phyloP scores from a whole-genome alignment of 2,329 filamentous ascomycete species.

The Elsinoe fawcettii region DNA sequence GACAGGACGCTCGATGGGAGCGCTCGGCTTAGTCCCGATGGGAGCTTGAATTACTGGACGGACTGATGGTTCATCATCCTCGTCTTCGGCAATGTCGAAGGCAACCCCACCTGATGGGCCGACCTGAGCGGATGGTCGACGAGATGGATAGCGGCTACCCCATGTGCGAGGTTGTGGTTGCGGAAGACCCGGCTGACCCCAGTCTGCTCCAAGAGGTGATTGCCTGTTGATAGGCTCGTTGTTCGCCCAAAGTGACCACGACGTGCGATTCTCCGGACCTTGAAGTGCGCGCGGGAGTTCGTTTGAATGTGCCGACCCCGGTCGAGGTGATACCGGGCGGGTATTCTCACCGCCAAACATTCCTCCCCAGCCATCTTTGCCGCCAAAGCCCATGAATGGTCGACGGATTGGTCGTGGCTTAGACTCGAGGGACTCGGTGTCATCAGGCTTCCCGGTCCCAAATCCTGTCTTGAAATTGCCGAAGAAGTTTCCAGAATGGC shows the following conservation, averaged over 20 bases:
- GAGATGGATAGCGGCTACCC: conserved; percentile 63
- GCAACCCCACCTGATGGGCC: conserved; percentile 61
- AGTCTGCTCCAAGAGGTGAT: conserved; percentile 47
- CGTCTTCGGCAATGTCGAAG: conserved; percentile 45
- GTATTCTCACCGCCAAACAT: conserved; percentile 28
- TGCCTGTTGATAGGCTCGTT: conserved; percentile 45
- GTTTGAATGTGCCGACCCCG: conserved; percentile 41
- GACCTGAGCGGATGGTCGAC: conserved; percentile 70
- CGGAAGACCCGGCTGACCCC: conserved; percentile 33
- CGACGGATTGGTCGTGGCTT: conserved; percentile 38
- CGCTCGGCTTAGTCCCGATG: conserved; percentile 62
- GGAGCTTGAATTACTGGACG: conserved; percentile 51
- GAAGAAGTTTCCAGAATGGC: conserved; percentile 40
- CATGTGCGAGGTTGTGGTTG: conserved; percentile 24
- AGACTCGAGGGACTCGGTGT: conserved; percentile 19
- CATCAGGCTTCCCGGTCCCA: conserved; percentile 2
- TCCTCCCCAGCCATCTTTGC: conserved; percentile 44
- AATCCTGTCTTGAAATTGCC: conserved; percentile 33
- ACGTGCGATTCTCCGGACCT: conserved; percentile 59
- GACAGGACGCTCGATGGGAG: conserved; percentile 9
- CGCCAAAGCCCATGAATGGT: conserved; percentile 44
- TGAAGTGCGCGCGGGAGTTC: conserved; percentile 59
- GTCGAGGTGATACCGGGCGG: conserved; percentile 49
- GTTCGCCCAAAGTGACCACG: conserved; percentile 56
- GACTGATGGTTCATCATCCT: conserved; percentile 42